phyloP scores from a whole-genome alignment of 192 early-diverging fungal species.

The Thamnidium elegans region DNA sequence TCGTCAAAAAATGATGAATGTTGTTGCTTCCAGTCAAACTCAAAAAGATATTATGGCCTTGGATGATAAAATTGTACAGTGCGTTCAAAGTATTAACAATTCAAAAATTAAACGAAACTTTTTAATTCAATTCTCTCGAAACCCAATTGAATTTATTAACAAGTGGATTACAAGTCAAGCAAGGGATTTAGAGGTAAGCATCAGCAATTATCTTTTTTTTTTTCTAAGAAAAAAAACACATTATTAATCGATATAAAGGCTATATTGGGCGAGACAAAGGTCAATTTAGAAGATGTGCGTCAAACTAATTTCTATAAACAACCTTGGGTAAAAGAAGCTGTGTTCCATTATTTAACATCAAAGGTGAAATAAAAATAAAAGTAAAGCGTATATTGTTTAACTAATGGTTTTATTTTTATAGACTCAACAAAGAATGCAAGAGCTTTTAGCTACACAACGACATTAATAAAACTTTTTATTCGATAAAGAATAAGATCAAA shows the following conservation, averaged over 20 bases:
- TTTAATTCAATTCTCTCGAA: slow-evolving; percentile 78
- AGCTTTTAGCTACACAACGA: slow-evolving; percentile 6
- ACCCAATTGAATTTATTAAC: slow-evolving; percentile 88
- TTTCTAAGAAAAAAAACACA: no score
- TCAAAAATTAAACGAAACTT: slow-evolving; percentile 92
- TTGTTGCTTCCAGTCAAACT: slow-evolving; percentile 42
- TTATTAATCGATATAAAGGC: no score
- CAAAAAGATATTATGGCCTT: slow-evolving; percentile 43
- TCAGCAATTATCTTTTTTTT: not conserved
- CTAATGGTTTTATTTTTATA: not conserved
- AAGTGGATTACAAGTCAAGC: slow-evolving; percentile 92
- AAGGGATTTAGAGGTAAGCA: slow-evolving; percentile 79
- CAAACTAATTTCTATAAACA: slow-evolving; percentile 72
- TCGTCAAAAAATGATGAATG: slow-evolving; percentile 52
- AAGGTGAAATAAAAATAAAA: slow-evolving; percentile 40
- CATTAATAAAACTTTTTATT: not conserved
- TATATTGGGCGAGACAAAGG: slow-evolving; percentile 70
- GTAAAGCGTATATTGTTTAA: not conserved
- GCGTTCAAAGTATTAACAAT: slow-evolving; percentile 83
- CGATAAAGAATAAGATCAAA: not conserved
- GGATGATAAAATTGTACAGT: slow-evolving; percentile 70
- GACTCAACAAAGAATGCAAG: slow-evolving; percentile 15
- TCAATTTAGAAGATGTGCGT: slow-evolving; percentile 74
- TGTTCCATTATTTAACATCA: slow-evolving; percentile 85
- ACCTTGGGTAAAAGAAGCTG: slow-evolving; percentile 81